Percentiles rank a stretch among this genome's conserved stretches.
phyloP scores from a whole-genome alignment of 2,329 filamentous ascomycete genomes.

The Aspergillus ochraceus region DNA sequence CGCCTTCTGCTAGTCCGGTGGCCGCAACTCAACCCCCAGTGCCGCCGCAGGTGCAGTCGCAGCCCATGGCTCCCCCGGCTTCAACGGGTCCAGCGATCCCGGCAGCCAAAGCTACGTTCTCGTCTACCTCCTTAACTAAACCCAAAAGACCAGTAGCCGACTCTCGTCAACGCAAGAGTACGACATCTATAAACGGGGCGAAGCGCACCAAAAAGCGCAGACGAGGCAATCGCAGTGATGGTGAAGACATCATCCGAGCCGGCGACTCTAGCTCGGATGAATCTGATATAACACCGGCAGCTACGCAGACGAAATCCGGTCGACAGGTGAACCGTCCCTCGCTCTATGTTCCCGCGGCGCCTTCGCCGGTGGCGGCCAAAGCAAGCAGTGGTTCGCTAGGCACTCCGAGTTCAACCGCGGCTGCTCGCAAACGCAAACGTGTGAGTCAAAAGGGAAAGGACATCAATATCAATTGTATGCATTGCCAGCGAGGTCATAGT shows the following conservation, averaged over 20 bases:
- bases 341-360: constrained; percentile 59
- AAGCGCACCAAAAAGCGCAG: constrained; percentile 24
- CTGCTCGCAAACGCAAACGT: constrained; percentile 59
- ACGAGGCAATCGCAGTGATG: constrained; percentile 29
- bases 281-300: constrained; percentile 53
- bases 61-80: background rate
- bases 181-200: constrained; percentile 6
- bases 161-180: constrained; percentile 19
- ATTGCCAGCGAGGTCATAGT: constrained; percentile 71
- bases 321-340: constrained; percentile 65
- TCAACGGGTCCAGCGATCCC: background rate
- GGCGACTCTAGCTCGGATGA: constrained; percentile 40
- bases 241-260: constrained; percentile 34
- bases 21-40: background rate
- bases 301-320: constrained; percentile 73
- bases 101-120: constrained; percentile 6
- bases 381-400: constrained; percentile 15
- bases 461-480: constrained; percentile 60
- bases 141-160: constrained; percentile 12
- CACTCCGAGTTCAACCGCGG: constrained; percentile 11
- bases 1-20: background rate
- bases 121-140: constrained; percentile 7
- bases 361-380: constrained; percentile 22
- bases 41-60: constrained; percentile 11
- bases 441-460: constrained; percentile 43